Percentiles rank a stretch among this genome's conserved stretches.
phyloP scores from a whole-genome alignment of 495 filamentous ascomycete genomes.

The Coniosporium apollinis region DNA sequence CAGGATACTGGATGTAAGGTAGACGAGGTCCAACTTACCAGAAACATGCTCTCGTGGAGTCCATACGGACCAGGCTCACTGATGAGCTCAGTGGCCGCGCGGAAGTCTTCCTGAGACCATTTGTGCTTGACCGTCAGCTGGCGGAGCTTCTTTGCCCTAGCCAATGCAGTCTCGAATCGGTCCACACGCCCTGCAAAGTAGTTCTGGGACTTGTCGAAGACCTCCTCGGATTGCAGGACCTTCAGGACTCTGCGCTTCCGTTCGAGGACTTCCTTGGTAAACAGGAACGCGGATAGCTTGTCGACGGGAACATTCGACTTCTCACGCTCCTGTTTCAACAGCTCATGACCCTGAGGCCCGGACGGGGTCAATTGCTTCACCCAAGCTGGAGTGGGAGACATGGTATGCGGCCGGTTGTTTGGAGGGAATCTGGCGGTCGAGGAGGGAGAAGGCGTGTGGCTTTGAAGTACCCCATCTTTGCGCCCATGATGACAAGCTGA shows the following conservation, averaged over 20 bases:
- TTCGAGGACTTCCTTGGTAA: constrained; percentile 38
- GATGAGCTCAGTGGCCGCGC: constrained; percentile 41
- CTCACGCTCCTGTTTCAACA: constrained; percentile 41
- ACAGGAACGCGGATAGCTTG: constrained; percentile 42
- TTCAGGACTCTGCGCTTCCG: constrained; percentile 35
- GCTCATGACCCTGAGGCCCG: constrained; percentile 40
- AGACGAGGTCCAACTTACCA: constrained; percentile 24
- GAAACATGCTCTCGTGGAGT: constrained; percentile 50
- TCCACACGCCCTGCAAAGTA: constrained; percentile 49
- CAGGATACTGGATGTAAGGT: not conserved
- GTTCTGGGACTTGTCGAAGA: constrained; percentile 55
- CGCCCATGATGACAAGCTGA: no score
- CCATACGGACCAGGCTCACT: constrained; percentile 52
- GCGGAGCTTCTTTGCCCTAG: constrained; percentile 46
- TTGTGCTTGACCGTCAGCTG: constrained; percentile 42
- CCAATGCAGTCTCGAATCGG: constrained; percentile 42
- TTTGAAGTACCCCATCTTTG: no score
- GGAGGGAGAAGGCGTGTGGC: no score
- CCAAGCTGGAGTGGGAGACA: constrained; percentile 39
- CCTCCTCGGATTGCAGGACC: constrained; percentile 39
- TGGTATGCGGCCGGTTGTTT: constrained; percentile 5
- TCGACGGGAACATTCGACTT: constrained; percentile 42
- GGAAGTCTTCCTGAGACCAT: constrained; percentile 46
- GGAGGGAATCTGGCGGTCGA: no score
- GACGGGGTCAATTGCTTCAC: constrained; percentile 46